A percentile compares a stretch with the other conserved stretches of the same genome.
Evolutionary conservation across 1,139 yeast genomes (phyloP).

Genomic region (Blastobotrys raffinosifermentans): DNA sequence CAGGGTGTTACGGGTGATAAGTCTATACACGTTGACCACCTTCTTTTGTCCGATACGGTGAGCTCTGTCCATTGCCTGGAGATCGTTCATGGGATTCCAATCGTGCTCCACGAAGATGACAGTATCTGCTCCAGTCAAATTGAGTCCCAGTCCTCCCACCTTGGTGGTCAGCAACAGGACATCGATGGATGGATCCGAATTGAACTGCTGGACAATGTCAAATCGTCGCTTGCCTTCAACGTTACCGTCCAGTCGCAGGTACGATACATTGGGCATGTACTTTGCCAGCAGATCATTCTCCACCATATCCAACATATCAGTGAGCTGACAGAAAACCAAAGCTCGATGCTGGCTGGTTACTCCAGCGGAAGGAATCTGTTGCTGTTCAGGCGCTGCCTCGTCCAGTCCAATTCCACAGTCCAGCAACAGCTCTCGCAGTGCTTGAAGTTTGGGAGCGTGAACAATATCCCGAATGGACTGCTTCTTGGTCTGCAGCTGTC

Average conservation of each 20-base stretch:
- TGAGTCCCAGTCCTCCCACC: constrained; percentile 96
- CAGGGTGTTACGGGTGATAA: constrained; percentile 85
- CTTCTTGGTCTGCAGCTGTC: constrained; percentile 53
- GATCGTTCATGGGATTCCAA: constrained; percentile 99
- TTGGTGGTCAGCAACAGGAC: constrained; percentile 87
- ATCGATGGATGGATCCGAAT: constrained; percentile 95
- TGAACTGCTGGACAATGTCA: constrained; percentile 83
- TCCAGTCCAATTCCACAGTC: constrained; percentile 92
- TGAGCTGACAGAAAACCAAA: constrained; percentile 89
- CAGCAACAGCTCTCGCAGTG: constrained; percentile 69
- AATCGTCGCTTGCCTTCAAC: constrained; percentile 93
- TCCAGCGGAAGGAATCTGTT: constrained; percentile 48
- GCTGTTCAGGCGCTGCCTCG: constrained; percentile 24
- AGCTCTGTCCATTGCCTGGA: constrained; percentile 99
- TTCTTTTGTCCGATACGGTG: constrained; percentile 97
- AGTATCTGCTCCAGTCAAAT: constrained; percentile 97
- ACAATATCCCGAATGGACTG: constrained; percentile 63
- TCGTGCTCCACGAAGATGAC: constrained; percentile 98
- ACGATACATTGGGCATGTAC: constrained; percentile 85
- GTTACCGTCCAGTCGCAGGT: constrained; percentile 91
- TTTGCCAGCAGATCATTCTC: constrained; percentile 81
- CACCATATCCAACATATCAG: constrained; percentile 96
- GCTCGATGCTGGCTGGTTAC: constrained; percentile 96
- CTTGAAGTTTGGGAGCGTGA: constrained; percentile 86
- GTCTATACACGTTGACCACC: constrained; percentile 89